Base-by-base conservation (phyloP, 139 green algal species). In the Choricystis sp. region DNA sequence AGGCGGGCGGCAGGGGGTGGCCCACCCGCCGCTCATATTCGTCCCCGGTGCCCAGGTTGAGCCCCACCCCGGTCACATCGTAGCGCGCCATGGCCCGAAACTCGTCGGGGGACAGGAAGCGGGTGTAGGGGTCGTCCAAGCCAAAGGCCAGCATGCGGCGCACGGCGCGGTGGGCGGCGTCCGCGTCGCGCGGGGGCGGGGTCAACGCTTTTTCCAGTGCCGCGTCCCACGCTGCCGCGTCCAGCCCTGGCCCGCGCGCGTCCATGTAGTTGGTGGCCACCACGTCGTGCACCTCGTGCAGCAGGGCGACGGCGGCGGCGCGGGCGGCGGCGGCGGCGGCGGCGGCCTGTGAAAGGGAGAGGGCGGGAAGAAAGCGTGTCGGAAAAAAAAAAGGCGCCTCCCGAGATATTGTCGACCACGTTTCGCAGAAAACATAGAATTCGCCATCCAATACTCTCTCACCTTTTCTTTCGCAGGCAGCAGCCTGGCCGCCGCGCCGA, bases 21-120 rank as follows among this genome's bases (percentile, higher is more conserved):
- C 59, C 31, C 27, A 27, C 14, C 30, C 5, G 55, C 25, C 60
- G 65, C 3, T 69, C 63, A 61, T 81, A 88, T 52, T 94, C 87
- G 60, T 83, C 69, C 20, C 67, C 74, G 1, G 91, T 89, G 26
- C 83, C 88, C 55, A 98, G 78, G 71, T 97, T 97, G 31, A 97
- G 74, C 0, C 91, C 92, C 19, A 97, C 78, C 1, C 91, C 92
- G 3, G 82, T 94, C 9, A 98, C 76, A 72, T 98, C 92, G 59
- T 96, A 98, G 72, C 95, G 95, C 26, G 79, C 74, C 79, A 97
- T 91, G 49, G 67, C 70, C 1, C 69, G 57, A 66, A 98, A 96
- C 66, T 97, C 80, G 0, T 48, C 4, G 1, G 79, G 82, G 2
- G 80, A 69, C 23, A 97, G 81, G 71, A 96, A 95, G 27, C 89